Conservation (phyloP, 345 rosid species). For the Carallia brachiata region DNA sequence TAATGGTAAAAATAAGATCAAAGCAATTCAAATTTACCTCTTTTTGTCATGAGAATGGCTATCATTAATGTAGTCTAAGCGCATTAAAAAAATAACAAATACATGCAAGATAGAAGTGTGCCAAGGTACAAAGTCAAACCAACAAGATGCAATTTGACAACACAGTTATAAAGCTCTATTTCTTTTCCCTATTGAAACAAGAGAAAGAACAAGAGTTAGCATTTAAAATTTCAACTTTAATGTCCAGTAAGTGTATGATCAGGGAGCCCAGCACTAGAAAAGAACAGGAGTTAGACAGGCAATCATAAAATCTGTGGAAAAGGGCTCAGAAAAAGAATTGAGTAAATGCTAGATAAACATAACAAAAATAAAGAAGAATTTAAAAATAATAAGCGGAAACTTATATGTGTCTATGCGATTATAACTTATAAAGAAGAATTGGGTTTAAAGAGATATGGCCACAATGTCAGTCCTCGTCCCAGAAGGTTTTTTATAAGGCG, state of each 20-base stretch:
- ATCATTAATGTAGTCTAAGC: background rate
- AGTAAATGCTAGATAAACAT: background rate
- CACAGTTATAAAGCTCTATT: background rate
- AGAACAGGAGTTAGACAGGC: background rate
- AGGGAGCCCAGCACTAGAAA: background rate
- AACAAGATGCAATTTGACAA: too few species aligned
- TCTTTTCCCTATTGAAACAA: background rate
- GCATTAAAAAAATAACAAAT: background rate
- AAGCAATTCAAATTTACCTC: constrained; percentile 8
- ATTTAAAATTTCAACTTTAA: background rate
- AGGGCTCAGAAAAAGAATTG: background rate
- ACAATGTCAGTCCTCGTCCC: background rate
- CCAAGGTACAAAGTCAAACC: background rate
- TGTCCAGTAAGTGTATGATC: background rate
- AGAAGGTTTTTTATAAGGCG: background rate
- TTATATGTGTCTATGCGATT: background rate
- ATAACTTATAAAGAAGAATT: background rate
- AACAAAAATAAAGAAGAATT: background rate
- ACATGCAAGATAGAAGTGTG: background rate
- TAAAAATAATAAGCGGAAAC: background rate
- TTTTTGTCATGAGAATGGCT: constrained; percentile 3
- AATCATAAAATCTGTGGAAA: background rate
- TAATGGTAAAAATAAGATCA: constrained; percentile 18
- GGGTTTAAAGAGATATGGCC: background rate
- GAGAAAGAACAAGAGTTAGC: background rate